Evolutionary conservation across 2,329 filamentous ascomycete genomes (phyloP), one percentile per base, ranked within the genome.

Genomic region (Botrytis squamosa): DNA sequence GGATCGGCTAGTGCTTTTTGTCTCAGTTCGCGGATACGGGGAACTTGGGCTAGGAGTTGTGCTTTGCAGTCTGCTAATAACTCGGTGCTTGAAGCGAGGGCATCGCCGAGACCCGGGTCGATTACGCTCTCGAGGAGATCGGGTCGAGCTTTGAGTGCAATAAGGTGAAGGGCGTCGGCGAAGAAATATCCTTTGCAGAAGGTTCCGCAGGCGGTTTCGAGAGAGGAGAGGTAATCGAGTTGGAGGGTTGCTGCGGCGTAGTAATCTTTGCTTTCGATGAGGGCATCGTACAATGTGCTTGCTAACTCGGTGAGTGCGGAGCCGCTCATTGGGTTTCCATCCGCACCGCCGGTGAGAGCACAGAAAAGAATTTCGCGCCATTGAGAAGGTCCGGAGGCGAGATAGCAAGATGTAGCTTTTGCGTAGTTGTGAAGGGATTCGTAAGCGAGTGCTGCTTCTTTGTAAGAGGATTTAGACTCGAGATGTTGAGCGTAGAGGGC

Each of bases 331-430:
- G 66, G 66, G 1, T 55, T 57, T 22, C 66, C 66, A 22, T 68
- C 66, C 42, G 66, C 36, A 16, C 66, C 66, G 9, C 66, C 66
- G 6, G 49, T 68, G 0, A 68, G 89, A 8, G 95, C 95, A 65
- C 90, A 90, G 78, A 92, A 93, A 67, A 99, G 89, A 38, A 93
- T 93, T 82, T 99, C 95, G 70, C 93, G 93, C 96, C 96, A 99
- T 83, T 93, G 89, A 6, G 86, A 82, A 2, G 87, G 88, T 57
- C 94, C 93, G 1, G 93, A 93, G 1, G 92, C 89, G 75, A 93
- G 91, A 83, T 98, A 99, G 81, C 93, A 93, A 79, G 90, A 88
- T 75, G 92, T 94, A 16, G 96, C 95, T 57, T 91, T 88, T 33
- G 85, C 81, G 80, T 93, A 93, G 81, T 95, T 89, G 20, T 85